A percentile compares a stretch with the other conserved stretches of the same genome.
Conservation (phyloP, 768 basidiomycete genomes). For the Lactifluus subvellereus region DNA sequence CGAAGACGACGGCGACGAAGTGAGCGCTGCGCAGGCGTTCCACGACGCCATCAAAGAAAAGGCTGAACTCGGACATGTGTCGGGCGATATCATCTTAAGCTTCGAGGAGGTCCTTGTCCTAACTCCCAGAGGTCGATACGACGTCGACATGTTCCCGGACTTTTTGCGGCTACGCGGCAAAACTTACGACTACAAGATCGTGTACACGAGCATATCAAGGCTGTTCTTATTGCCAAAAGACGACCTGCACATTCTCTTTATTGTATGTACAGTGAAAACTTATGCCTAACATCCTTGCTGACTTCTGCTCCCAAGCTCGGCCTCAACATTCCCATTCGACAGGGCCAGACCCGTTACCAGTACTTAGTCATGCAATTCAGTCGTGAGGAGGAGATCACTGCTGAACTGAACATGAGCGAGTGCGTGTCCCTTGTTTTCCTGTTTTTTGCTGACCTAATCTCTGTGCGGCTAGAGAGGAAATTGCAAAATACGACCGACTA, state of each 20-base stretch:
- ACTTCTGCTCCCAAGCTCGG: conserved; percentile 47
- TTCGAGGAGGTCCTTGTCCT: conserved; percentile 94
- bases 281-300: neutral
- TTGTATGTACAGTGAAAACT: conserved; percentile 48
- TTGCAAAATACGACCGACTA: conserved; percentile 73
- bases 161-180: conserved; percentile 95
- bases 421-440: conserved; percentile 36
- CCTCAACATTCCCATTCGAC: conserved; percentile 87
- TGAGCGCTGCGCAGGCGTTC: conserved; percentile 92
- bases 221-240: conserved; percentile 95
- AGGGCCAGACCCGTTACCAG: conserved; percentile 97
- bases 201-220: conserved; percentile 79
- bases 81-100: conserved; percentile 86
- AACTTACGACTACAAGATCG: conserved; percentile 98
- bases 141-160: conserved; percentile 96
- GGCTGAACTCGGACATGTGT: conserved; percentile 88
- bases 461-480: conserved; percentile 52
- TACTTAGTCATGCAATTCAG: conserved; percentile 98
- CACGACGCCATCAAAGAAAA: conserved; percentile 95
- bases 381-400: conserved; percentile 95
- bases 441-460: conserved; percentile 1
- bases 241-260: conserved; percentile 91
- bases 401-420: conserved; percentile 91
- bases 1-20: conserved; percentile 70
- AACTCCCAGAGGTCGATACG: conserved; percentile 94